A percentile compares a stretch with the other conserved stretches of the same genome.
These are phyloP conservation scores for Zizania palustris DNA, from an alignment of 202 grass and related monocot genomes.

Conservation along the genomic window DNA sequence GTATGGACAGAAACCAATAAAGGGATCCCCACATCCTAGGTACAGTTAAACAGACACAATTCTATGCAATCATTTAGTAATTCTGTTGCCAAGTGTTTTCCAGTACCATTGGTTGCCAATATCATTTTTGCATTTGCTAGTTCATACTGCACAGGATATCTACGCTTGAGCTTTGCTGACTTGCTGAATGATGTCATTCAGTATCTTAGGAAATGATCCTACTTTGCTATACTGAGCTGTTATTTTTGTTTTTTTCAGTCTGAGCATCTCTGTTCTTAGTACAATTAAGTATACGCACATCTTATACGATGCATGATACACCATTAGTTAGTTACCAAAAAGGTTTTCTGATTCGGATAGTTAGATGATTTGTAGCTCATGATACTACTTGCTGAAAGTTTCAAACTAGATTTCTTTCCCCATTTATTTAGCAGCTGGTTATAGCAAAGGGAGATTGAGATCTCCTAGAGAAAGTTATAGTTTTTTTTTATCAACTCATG, in stretches of 20 bases:
- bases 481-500: conserved; percentile 23
- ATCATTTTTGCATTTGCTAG: background rate
- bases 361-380: background rate
- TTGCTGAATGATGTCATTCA: background rate
- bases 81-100: background rate
- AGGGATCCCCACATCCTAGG: conserved; percentile 98
- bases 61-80: background rate
- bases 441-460: conserved; percentile 7
- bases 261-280: background rate
- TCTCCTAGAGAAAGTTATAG: background rate
- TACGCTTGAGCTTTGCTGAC: background rate
- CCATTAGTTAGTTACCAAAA: conserved; percentile 9
- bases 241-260: conserved; percentile 13
- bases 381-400: background rate
- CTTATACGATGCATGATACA: conserved; percentile 10
- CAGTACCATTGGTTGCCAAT: background rate
- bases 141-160: background rate
- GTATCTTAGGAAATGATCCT: background rate
- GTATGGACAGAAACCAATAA: conserved; percentile 98
- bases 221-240: background rate
- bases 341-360: background rate
- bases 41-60: conserved; percentile 39
- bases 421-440: conserved; percentile 7
- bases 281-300: background rate
- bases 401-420: conserved; percentile 6